Percentiles rank a stretch among this genome's conserved stretches.
Evolutionary conservation across 2,329 filamentous ascomycete genomes (phyloP).

Genomic region (Mollisia scopiformis): DNA sequence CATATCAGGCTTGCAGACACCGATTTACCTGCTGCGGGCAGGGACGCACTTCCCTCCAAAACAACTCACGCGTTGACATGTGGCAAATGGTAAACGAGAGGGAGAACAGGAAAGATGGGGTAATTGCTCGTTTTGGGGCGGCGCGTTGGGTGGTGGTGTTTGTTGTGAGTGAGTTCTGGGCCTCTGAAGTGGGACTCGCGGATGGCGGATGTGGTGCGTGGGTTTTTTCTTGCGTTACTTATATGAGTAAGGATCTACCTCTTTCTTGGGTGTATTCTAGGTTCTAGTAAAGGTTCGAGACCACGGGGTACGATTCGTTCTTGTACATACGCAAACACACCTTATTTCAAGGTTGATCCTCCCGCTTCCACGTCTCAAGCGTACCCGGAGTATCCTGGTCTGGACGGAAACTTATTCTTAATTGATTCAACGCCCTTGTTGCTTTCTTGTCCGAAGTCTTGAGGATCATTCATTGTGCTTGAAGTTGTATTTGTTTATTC

Average conservation of each 20-base stretch:
- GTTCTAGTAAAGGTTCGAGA: background rate
- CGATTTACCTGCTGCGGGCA: background rate
- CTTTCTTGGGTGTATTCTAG: background rate
- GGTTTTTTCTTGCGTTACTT: background rate
- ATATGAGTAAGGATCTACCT: background rate
- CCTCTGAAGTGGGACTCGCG: background rate
- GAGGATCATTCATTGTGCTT: background rate
- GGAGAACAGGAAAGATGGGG: background rate
- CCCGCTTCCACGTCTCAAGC: background rate
- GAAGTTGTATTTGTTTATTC: background rate
- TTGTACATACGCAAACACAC: background rate
- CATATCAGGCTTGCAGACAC: conserved; percentile 11
- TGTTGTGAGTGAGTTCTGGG: background rate
- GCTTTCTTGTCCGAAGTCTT: background rate
- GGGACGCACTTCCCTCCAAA: too few species aligned
- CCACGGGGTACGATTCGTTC: background rate
- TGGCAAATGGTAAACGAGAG: conserved; percentile 18
- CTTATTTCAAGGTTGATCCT: background rate
- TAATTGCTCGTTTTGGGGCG: background rate
- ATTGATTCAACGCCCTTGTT: background rate
- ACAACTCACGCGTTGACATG: conserved; percentile 26
- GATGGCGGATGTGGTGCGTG: background rate
- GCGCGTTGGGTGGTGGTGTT: background rate
- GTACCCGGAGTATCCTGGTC: background rate
- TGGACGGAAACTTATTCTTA: background rate